A percentile compares a stretch with the other conserved stretches of the same genome.
Conservation (phyloP, 352 stramenopile species). For the Globisporangium mamillatum region DNA sequence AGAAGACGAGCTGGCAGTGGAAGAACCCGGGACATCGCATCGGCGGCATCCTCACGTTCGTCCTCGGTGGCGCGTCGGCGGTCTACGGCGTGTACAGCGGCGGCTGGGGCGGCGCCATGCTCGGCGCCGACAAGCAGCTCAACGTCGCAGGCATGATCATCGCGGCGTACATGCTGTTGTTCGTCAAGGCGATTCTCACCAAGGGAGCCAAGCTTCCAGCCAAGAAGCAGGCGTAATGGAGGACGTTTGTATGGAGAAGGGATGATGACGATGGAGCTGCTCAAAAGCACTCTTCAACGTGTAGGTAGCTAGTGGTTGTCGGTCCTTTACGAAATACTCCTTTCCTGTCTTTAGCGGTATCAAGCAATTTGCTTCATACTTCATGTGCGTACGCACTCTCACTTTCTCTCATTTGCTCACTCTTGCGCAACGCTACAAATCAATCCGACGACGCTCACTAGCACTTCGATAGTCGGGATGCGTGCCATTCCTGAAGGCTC, state of each 20-base stretch:
- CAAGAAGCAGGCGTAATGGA: constrained; percentile 7
- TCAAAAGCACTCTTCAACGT: neutral
- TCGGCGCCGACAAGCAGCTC: constrained; percentile 49
- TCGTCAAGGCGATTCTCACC: constrained; percentile 37
- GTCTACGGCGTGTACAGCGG: constrained; percentile 61
- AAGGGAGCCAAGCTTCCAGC: constrained; percentile 12
- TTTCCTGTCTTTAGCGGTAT: neutral
- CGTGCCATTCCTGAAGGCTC: neutral
- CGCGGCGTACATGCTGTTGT: constrained; percentile 40
- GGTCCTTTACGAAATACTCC: no score
- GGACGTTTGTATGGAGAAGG: neutral
- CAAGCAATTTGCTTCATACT: neutral
- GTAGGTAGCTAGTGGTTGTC: neutral
- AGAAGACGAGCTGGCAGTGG: constrained; percentile 70
- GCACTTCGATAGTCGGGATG: neutral
- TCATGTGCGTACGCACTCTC: neutral
- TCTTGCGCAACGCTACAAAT: neutral
- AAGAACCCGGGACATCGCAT: constrained; percentile 65
- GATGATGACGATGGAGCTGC: neutral
- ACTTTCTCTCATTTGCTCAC: neutral
- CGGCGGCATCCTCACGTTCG: constrained; percentile 47
- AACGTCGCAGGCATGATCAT: constrained; percentile 36
- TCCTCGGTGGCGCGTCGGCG: constrained; percentile 36
- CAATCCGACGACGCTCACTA: neutral
- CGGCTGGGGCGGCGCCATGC: constrained; percentile 37